Base-by-base conservation (phyloP, 306 rosid species). In the Malus fusca region DNA sequence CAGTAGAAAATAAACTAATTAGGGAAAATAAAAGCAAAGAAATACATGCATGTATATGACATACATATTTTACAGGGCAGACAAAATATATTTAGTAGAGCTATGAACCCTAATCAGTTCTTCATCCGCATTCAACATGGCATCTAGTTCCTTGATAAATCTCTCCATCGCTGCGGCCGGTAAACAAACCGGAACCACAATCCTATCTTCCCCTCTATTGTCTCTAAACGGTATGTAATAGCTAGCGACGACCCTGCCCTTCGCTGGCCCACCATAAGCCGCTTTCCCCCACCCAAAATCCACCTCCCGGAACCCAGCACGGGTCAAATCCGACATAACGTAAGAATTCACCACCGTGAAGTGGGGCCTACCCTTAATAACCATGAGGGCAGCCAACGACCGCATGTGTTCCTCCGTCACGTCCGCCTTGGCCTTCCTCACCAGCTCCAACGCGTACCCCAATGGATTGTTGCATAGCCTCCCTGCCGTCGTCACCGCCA, bases 281-380 rank as follows among this genome's bases (percentile, higher is more conserved):
- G 96, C 68, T 44, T 77, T 77, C 0, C 96, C 96, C 96, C 92
- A 90, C 35, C 96, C 96, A 5, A 86, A 81, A 48, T 91, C 88
- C 30, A 89, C 87, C 0, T 85, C 82, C 8, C 68, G 72, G 0
- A 89, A 86, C 13, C 94, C 94, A 0, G 79, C 86, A 4, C 82
- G 86, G 0, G 85, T 86, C 78, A 88, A 58, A 40, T 91, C 93
- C 0, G 97, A 83, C 30, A 91, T 89, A 3, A 85, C 15, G 42
- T 75, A 84, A 0, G 84, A 59, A 23, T 89, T 69, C 3, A 86
- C 89, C 26, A 80, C 80, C 0, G 89, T 73, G 60, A 86, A 82
- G 75, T 86, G 85, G 0, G 94, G 92, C 2, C 88, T 65, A 0
- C 80, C 85, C 19, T 28, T 85, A 0, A 15, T 75, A n/a, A 83